Evolutionary conservation across 192 early-diverging fungal genomes (phyloP).

Genomic region (Lunasporangiospora selenospora): DNA sequence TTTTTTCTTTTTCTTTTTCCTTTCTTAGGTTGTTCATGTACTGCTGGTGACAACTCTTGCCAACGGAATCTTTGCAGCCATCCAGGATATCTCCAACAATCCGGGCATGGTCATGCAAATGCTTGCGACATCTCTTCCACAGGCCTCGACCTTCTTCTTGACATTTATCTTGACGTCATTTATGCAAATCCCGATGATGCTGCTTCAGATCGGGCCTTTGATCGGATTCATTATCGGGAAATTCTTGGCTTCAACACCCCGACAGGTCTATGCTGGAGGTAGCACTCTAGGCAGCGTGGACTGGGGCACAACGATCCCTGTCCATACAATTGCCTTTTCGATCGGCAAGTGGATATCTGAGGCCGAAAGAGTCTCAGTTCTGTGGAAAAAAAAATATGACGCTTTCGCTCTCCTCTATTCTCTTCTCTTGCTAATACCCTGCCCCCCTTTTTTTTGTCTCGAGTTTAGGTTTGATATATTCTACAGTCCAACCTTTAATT

Average conservation of each 20-base stretch:
- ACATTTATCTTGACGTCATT: constrained; percentile 80
- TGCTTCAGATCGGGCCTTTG: constrained; percentile 70
- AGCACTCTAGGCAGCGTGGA: constrained; percentile 53
- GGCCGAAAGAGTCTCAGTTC: no score
- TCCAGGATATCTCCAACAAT: constrained; percentile 60
- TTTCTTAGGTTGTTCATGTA: constrained; percentile 70
- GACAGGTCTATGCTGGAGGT: constrained; percentile 56
- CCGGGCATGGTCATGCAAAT: constrained; percentile 58
- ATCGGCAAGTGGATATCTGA: constrained; percentile 16
- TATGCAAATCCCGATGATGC: constrained; percentile 63
- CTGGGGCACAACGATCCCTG: constrained; percentile 65
- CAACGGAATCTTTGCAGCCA: constrained; percentile 61
- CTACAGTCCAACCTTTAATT: constrained; percentile 77
- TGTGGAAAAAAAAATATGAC: no score
- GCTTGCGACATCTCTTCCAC: constrained; percentile 69
- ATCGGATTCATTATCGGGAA: constrained; percentile 61
- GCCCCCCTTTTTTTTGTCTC: constrained; percentile 3
- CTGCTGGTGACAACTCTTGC: constrained; percentile 78
- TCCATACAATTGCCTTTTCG: constrained; percentile 67
- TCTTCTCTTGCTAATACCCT: neutral
- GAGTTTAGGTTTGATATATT: constrained; percentile 73
- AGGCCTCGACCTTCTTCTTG: constrained; percentile 79
- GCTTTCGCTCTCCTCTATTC: neutral
- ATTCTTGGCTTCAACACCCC: constrained; percentile 67
- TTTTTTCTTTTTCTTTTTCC: neutral